phyloP scores from a whole-genome alignment of 306 rosid species.

The Vachellia pachyceras region DNA sequence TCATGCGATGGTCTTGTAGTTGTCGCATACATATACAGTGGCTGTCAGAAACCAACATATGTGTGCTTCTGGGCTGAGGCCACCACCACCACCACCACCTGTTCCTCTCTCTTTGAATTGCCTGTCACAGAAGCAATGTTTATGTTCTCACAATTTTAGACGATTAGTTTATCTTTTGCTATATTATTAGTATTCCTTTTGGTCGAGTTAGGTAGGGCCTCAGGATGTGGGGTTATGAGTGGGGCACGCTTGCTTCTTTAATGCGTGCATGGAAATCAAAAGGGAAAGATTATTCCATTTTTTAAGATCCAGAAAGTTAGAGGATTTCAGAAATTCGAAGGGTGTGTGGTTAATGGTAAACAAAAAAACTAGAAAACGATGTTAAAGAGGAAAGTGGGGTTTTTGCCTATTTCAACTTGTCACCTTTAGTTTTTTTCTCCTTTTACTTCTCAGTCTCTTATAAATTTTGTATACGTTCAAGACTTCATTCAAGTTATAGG shows the following conservation, averaged over 20 bases:
- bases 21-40: conserved; percentile 7
- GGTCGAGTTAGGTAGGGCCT: neutral
- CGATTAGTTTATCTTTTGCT: neutral
- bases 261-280: neutral
- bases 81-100: no score
- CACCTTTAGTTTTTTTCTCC: no score
- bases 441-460: no score
- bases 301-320: neutral
- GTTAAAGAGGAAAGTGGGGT: neutral
- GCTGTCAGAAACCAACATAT: conserved; percentile 40
- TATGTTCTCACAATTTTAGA: neutral
- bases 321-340: neutral
- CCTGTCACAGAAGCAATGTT: neutral
- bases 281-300: neutral
- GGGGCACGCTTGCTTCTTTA: neutral
- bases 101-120: neutral
- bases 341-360: neutral
- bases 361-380: neutral
- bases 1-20: no score
- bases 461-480: no score
- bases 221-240: neutral
- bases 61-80: conserved; percentile 38
- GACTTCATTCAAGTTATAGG: no score
- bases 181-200: neutral
- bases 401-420: no score